These are phyloP conservation scores for Pleurotus platypus DNA, from an alignment of 768 basidiomycete species.

Conservation along the genomic window DNA sequence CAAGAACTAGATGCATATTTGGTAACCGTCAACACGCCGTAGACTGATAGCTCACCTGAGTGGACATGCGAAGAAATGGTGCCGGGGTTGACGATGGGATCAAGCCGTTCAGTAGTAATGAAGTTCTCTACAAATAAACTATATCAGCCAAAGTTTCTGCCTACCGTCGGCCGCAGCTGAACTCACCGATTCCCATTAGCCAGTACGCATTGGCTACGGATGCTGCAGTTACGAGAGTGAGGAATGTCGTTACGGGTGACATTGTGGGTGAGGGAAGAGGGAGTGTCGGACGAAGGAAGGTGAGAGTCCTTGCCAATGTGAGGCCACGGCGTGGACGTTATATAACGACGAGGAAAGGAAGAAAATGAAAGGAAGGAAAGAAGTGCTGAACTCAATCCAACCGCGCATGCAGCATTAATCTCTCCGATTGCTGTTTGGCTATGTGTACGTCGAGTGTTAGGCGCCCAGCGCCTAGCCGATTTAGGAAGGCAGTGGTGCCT, in stretches of 20 bases:
- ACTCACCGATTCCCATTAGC: constrained; percentile 40
- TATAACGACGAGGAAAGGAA: constrained; percentile 1
- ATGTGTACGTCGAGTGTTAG: neutral
- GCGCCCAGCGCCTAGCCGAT: neutral
- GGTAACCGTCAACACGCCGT: too few relatives aligned
- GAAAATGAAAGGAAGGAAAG: constrained; percentile 1
- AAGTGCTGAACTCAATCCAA: constrained; percentile 3
- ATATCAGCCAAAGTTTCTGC: neutral
- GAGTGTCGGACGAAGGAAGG: constrained; percentile 2
- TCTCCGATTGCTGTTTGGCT: neutral
- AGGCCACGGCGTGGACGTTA: neutral
- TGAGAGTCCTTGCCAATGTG: constrained; percentile 6
- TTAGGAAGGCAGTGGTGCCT: constrained; percentile 2
- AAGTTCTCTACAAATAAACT: constrained; percentile 27
- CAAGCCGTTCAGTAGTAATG: constrained; percentile 44
- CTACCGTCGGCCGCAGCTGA: neutral
- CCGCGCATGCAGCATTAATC: neutral
- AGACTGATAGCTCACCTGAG: constrained; percentile 26
- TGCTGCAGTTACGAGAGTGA: constrained; percentile 26
- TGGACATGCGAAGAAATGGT: constrained; percentile 44
- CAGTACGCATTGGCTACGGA: constrained; percentile 39
- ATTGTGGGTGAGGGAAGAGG: neutral
- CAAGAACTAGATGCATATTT: constrained; percentile 32
- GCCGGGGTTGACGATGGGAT: constrained; percentile 48
- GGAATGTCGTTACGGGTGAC: constrained; percentile 10